Percentiles rank a stretch among this genome's conserved stretches.
phyloP scores from a whole-genome alignment of 2,329 filamentous ascomycete genomes.

The Curvularia sp. region DNA sequence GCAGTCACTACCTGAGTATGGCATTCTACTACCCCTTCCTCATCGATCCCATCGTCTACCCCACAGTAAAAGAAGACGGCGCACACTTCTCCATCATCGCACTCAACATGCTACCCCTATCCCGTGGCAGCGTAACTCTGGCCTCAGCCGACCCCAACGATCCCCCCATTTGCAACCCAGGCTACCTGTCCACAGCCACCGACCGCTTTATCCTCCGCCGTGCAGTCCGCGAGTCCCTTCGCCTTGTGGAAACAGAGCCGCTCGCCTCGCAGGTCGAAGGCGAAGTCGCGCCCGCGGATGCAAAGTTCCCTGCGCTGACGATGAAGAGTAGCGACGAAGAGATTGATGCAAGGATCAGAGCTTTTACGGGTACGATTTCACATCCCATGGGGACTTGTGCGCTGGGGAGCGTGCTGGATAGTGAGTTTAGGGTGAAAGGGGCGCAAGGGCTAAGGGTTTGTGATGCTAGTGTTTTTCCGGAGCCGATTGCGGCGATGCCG shows the following conservation, averaged over 20 bases:
- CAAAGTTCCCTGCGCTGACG: conserved; percentile 14
- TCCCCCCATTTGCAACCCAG: conserved; percentile 29
- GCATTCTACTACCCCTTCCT: conserved; percentile 25
- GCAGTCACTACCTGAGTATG: conserved; percentile 26
- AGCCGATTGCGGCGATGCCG: conserved; percentile 32
- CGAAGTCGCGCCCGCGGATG: conserved; percentile 25
- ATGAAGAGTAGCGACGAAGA: conserved; percentile 31
- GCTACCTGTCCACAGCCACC: conserved; percentile 30
- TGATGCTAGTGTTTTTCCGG: conserved; percentile 30
- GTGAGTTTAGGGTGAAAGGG: conserved; percentile 22
- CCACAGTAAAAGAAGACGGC: conserved; percentile 17
- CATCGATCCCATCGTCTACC: conserved; percentile 5
- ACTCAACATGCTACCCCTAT: conserved; percentile 29
- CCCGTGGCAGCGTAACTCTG: conserved; percentile 32
- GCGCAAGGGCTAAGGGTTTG: conserved; percentile 21
- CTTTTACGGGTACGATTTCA: conserved; percentile 11
- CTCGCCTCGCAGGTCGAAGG: conserved; percentile 18
- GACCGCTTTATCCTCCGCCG: conserved; percentile 31
- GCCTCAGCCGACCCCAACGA: conserved; percentile 22
- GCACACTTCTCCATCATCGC: conserved; percentile 21
- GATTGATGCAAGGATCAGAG: conserved; percentile 31
- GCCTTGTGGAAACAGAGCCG: conserved; percentile 18
- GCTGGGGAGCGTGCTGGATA: conserved; percentile 29
- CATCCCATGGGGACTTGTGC: conserved; percentile 31
- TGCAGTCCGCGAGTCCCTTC: conserved; percentile 23